Evolutionary conservation across 148 eudicot species (phyloP).

Genomic region (Tetragonia tetragonoides): DNA sequence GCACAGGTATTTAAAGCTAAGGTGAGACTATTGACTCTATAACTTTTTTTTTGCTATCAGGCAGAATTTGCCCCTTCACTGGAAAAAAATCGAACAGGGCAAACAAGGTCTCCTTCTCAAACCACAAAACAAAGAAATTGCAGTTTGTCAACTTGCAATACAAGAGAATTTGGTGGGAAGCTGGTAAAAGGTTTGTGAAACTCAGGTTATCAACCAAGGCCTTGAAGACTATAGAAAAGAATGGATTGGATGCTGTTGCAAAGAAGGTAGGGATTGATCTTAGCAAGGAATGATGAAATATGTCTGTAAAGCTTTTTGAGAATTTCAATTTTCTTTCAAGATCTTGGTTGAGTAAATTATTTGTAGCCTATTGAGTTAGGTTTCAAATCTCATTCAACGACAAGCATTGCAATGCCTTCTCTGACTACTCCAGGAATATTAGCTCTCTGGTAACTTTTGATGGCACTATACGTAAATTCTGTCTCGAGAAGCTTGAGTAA

Average conservation of each 20-base stretch:
- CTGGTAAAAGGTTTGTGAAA: constrained; percentile 79
- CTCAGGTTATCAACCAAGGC: constrained; percentile 85
- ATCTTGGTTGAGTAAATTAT: constrained; percentile 1
- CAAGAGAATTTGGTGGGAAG: constrained; percentile 98
- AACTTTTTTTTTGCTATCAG: constrained; percentile 40
- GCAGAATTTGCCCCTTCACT: constrained; percentile 87
- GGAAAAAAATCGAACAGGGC: constrained; percentile 90
- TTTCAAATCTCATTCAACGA: not conserved
- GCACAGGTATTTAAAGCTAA: not conserved
- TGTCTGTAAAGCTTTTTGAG: constrained; percentile 21
- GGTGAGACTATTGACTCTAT: not conserved
- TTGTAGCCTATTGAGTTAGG: constrained; percentile 1
- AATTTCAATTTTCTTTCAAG: constrained; percentile 11
- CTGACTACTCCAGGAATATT: not conserved
- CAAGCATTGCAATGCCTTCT: no score
- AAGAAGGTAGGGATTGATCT: constrained; percentile 98
- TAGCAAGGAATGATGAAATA: constrained; percentile 46
- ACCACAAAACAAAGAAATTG: constrained; percentile 75
- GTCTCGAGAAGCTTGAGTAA: not conserved
- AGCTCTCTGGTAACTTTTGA: not conserved
- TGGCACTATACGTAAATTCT: not conserved
- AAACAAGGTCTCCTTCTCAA: constrained; percentile 80
- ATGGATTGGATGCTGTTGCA: constrained; percentile 88
- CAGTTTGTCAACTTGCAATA: constrained; percentile 89
- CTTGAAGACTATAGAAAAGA: constrained; percentile 88